Evolutionary conservation across 352 stramenopile species (phyloP).

Genomic region (Stramenopiles sp.): DNA sequence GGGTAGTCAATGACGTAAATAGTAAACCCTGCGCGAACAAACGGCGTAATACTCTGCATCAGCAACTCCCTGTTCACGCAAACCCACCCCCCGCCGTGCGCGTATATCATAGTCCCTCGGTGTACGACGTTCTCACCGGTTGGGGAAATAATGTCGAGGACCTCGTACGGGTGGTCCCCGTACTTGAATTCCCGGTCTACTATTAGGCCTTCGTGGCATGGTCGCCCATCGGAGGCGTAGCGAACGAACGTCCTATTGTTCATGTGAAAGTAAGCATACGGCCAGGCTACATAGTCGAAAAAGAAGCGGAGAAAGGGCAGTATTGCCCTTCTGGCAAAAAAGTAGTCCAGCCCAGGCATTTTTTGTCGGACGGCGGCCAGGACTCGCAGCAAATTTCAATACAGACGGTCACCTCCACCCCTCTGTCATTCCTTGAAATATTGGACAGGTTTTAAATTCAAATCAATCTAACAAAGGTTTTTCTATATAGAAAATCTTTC

Average conservation of each 20-base stretch:
- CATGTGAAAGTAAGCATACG: neutral
- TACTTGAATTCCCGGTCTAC: neutral
- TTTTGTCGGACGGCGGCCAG: too few species aligned
- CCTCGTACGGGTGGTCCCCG: neutral
- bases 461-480: too few species aligned
- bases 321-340: neutral
- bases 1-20: neutral
- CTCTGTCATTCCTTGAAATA: too few species aligned
- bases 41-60: neutral
- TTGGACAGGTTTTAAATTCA: too few species aligned
- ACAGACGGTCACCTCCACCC: too few species aligned
- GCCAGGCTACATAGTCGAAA: neutral
- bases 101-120: neutral
- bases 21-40: neutral
- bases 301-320: neutral
- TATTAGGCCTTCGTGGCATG: neutral
- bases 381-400: too few species aligned
- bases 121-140: neutral
- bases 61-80: neutral
- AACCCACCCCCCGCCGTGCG: neutral
- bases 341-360: neutral
- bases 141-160: neutral
- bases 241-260: neutral
- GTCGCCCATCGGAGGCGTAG: neutral
- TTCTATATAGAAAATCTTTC: too few species aligned